Base-by-base conservation (phyloP, 805 yeast genomes). In the Lipomyces mesembrius region DNA sequence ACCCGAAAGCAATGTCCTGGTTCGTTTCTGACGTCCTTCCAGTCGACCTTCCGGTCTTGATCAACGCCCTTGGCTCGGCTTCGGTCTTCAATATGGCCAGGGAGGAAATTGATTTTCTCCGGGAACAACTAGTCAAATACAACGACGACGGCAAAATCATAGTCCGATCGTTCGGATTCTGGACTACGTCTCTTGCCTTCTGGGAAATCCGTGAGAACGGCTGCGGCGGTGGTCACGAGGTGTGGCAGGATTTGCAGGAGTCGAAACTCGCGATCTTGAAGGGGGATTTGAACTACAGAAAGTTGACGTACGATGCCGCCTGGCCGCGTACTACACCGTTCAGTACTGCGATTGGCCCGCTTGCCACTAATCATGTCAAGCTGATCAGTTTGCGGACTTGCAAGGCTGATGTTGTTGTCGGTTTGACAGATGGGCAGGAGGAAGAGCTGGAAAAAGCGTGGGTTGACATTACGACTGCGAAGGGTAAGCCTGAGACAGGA, bases 271-370 rank as follows among this genome's bases (percentile, higher is more conserved):
- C 91, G 22, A 86, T 95, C 69, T 89, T 94, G 78, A 95, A 95
- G 80, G 99, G 99, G 65, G 99, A 95, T 75, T 83, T 95, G 79
- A 95, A 95, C 80, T 94, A 96, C 80, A 87, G 99, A 79, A 95
- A 95, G 78, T 80, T 96, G 67, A 90, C 97, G 1, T 97, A 92
- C 60, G 99, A 95, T 75, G 71, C 93, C 78, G 83, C 83, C 73
- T 95, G 99, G 99, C 87, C 87, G 22, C 84, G 89, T 65, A 85
- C 92, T 2, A 91, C 97, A 0, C 83, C 92, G 1, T 96, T 94
- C 80, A 72, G 68, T 3, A 77, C 79, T 0, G 94, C 97, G 3
- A 84, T 94, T 67, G 90, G 90, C 63, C 84, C 85, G 3, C 82
- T 94, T 71, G 89, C 89, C 0, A 71, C 78, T 0, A 83, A 87